phyloP scores from a whole-genome alignment of 1,139 yeast genomes.

The Kluyveromyces sp. region DNA sequence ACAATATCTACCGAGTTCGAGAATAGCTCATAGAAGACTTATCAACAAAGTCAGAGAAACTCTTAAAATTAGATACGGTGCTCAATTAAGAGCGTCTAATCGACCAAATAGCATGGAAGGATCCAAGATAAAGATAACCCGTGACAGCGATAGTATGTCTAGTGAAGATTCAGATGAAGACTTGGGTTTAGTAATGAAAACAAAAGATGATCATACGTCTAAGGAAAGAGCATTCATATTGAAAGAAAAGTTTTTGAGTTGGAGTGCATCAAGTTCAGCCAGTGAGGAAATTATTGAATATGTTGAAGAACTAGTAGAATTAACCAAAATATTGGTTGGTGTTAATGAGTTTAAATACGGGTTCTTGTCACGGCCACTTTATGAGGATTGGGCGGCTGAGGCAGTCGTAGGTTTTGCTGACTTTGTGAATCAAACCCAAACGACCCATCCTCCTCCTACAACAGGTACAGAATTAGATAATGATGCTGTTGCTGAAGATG shows the following conservation, averaged over 20 bases:
- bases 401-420: constrained; percentile 30
- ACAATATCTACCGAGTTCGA: constrained; percentile 42
- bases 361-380: constrained; percentile 39
- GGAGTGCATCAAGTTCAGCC: constrained; percentile 46
- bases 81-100: not conserved
- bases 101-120: not conserved
- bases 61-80: constrained; percentile 17
- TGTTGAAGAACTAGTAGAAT: constrained; percentile 38
- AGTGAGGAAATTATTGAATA: constrained; percentile 43
- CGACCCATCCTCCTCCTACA: not conserved
- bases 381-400: constrained; percentile 37
- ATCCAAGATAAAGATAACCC: not conserved
- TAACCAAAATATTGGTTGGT: constrained; percentile 40
- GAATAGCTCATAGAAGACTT: constrained; percentile 40
- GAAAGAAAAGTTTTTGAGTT: constrained; percentile 36
- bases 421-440: constrained; percentile 16
- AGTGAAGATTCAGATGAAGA: constrained; percentile 8
- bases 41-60: constrained; percentile 37
- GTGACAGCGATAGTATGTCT: constrained; percentile 9
- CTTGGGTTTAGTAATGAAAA: constrained; percentile 9
- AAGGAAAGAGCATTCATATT: constrained; percentile 1
- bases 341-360: constrained; percentile 43
- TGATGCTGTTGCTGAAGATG: not conserved
- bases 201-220: constrained; percentile 6
- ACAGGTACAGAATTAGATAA: not conserved